Percentiles rank a stretch among this genome's conserved stretches.
phyloP scores from a whole-genome alignment of 306 rosid genomes.

The Ceratonia siliqua region DNA sequence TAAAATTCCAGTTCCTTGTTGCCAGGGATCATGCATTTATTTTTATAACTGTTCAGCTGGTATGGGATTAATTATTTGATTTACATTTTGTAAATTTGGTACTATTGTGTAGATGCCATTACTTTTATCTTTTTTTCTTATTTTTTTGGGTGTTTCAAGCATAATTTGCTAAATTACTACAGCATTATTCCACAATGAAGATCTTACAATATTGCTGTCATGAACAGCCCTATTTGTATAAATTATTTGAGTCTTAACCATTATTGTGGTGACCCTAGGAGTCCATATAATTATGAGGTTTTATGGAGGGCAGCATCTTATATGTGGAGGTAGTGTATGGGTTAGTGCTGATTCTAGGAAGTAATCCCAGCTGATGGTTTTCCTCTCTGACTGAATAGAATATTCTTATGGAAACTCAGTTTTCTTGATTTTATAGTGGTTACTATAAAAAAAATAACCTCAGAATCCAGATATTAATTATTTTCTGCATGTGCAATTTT shows the following conservation, averaged over 20 bases:
- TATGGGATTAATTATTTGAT: constrained; percentile 39
- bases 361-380: constrained; percentile 13
- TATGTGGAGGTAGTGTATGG: neutral
- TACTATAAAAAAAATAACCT: neutral
- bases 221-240: neutral
- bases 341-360: constrained; percentile 23
- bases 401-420: constrained; percentile 10
- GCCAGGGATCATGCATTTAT: constrained; percentile 97
- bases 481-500: constrained; percentile 11
- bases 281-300: neutral
- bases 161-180: neutral
- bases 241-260: neutral
- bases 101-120: neutral
- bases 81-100: constrained; percentile 19
- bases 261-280: neutral
- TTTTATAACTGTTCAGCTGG: constrained; percentile 90
- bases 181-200: neutral
- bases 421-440: constrained; percentile 9
- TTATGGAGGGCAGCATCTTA: neutral
- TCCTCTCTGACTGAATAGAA: constrained; percentile 19
- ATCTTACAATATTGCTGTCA: neutral
- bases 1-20: constrained; percentile 95
- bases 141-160: neutral
- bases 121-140: constrained; percentile 9
- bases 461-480: neutral